These are phyloP conservation scores for Aurinia saxatilis DNA, from an alignment of 345 rosid genomes.

Conservation along the genomic window DNA sequence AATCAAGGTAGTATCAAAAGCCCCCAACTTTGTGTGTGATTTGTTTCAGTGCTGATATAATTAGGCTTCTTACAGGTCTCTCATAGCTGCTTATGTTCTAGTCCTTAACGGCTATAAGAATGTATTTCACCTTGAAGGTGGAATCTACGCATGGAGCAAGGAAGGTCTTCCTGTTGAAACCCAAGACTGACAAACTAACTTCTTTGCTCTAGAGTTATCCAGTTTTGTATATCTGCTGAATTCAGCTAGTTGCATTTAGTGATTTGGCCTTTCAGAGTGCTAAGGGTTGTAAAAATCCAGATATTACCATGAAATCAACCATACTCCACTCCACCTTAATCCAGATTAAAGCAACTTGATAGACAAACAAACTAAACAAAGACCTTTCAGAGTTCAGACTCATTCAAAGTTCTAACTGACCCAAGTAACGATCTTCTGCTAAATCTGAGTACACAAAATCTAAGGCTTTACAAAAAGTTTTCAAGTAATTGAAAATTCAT, in stretches of 20 bases:
- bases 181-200: conserved; percentile 32
- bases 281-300: conserved; percentile 15
- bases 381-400: background rate
- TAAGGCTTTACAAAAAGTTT: conserved; percentile 22
- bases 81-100: conserved; percentile 90
- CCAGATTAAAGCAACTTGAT: background rate
- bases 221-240: conserved; percentile 24
- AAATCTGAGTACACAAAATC: conserved; percentile 16
- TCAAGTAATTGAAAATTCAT: conserved; percentile 4
- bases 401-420: background rate
- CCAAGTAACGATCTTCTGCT: background rate
- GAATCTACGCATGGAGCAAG: conserved; percentile 74
- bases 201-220: conserved; percentile 3
- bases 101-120: conserved; percentile 82
- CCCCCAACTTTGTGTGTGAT: background rate
- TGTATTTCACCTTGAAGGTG: conserved; percentile 91
- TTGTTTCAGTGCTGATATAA: conserved; percentile 2
- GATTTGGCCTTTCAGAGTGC: conserved; percentile 10
- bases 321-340: background rate
- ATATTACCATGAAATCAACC: background rate
- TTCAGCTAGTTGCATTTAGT: conserved; percentile 17
- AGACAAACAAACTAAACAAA: conserved; percentile 6
- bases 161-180: conserved; percentile 66
- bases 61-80: conserved; percentile 46
- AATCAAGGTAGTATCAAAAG: conserved; percentile 51